A percentile compares a stretch with the other conserved stretches of the same genome.
phyloP scores from a whole-genome alignment of 495 filamentous ascomycete genomes.

The Daldinia loculata region DNA sequence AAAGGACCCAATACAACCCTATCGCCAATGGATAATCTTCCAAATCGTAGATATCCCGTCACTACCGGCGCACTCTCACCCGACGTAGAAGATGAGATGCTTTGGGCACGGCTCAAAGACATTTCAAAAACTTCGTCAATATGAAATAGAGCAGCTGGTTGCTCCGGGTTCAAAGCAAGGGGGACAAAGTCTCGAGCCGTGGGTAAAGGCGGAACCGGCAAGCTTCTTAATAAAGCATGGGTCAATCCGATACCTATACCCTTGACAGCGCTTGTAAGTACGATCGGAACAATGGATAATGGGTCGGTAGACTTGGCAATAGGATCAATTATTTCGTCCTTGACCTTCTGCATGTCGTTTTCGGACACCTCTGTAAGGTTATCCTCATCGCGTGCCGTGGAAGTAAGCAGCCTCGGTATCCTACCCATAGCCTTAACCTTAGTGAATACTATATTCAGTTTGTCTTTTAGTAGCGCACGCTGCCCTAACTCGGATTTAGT shows the following conservation, averaged over 20 bases:
- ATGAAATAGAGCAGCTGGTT: conserved; percentile 74
- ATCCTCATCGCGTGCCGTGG: conserved; percentile 47
- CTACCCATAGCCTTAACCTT: conserved; percentile 77
- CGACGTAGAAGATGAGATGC: conserved; percentile 58
- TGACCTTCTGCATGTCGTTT: conserved; percentile 61
- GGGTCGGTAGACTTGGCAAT: conserved; percentile 58
- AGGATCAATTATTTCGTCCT: conserved; percentile 55
- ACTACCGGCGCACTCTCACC: conserved; percentile 66
- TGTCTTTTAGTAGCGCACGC: conserved; percentile 70
- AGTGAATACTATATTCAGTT: conserved; percentile 76
- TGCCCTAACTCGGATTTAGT: conserved; percentile 92
- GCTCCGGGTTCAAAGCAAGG: conserved; percentile 56
- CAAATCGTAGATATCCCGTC: conserved; percentile 83
- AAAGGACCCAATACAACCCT: conserved; percentile 83
- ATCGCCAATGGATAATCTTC: conserved; percentile 80
- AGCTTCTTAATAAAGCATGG: conserved; percentile 79
- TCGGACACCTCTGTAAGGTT: conserved; percentile 50
- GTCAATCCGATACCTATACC: conserved; percentile 82
- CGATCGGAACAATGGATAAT: conserved; percentile 75
- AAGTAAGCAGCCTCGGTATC: conserved; percentile 73
- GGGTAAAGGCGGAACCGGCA: conserved; percentile 73
- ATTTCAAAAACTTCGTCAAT: conserved; percentile 80
- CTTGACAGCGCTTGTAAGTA: conserved; percentile 87
- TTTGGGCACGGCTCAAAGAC: conserved; percentile 57
- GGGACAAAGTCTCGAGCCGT: conserved; percentile 56